Conservation (phyloP, 169 alveolate species). For the Plasmodium vivax region DNA sequence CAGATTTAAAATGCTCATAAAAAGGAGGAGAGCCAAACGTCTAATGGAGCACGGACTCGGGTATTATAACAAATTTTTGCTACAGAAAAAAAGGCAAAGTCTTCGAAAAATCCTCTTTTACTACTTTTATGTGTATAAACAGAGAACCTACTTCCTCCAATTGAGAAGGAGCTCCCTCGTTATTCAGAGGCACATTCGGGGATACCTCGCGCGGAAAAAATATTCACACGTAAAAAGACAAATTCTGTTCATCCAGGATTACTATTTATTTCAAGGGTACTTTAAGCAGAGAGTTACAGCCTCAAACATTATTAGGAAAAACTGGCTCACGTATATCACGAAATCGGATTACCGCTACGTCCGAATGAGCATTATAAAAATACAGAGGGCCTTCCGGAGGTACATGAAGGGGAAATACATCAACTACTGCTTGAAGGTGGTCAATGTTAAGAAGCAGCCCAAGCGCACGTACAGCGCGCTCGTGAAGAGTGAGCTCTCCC, state of each 20-base stretch:
- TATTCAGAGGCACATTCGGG: conserved; percentile 53
- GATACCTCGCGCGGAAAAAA: conserved; percentile 30
- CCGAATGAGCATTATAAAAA: conserved; percentile 8
- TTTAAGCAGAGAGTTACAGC: conserved; percentile 52
- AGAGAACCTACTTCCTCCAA: conserved; percentile 24
- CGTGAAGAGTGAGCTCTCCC: background rate
- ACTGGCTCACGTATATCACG: conserved; percentile 57
- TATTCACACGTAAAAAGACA: conserved; percentile 22
- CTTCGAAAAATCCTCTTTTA: conserved; percentile 40
- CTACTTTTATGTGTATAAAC: conserved; percentile 72
- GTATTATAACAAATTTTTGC: conserved; percentile 33
- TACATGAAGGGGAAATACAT: conserved; percentile 62
- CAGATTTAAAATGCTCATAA: conserved; percentile 56
- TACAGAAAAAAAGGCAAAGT: conserved; percentile 19
- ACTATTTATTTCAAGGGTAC: conserved; percentile 50
- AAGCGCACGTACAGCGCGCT: conserved; percentile 1
- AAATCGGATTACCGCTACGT: conserved; percentile 55
- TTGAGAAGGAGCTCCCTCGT: conserved; percentile 27
- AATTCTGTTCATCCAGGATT: conserved; percentile 49
- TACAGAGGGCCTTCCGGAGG: conserved; percentile 55
- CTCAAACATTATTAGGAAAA: conserved; percentile 42
- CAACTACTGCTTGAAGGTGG: conserved; percentile 29
- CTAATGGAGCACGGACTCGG: conserved; percentile 51
- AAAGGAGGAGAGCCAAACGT: conserved; percentile 46
- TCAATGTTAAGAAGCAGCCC: conserved; percentile 1